Evolutionary conservation across 1,139 yeast genomes (phyloP).

Genomic region (Candida sp.): DNA sequence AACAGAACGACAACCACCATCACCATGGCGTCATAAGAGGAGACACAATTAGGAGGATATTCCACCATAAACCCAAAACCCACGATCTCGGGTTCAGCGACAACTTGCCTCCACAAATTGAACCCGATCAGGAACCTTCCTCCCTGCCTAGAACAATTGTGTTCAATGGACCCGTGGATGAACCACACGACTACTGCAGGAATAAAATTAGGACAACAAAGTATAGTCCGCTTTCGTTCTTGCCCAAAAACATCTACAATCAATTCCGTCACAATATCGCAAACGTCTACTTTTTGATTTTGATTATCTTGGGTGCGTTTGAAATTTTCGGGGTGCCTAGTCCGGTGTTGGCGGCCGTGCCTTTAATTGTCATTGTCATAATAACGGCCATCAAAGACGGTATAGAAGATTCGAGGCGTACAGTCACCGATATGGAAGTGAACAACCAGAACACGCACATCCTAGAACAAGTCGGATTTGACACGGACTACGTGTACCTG

Average conservation of each 20-base stretch:
- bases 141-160: conserved; percentile 58
- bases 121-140: conserved; percentile 14
- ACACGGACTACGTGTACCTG: conserved; percentile 22
- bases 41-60: conserved; percentile 19
- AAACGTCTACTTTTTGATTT: conserved; percentile 54
- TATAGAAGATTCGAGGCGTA: conserved; percentile 60
- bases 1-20: background rate
- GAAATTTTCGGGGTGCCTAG: conserved; percentile 62
- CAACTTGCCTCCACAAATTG: conserved; percentile 23
- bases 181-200: conserved; percentile 64
- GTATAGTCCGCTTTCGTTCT: conserved; percentile 58
- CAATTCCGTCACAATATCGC: conserved; percentile 59
- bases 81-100: conserved; percentile 24
- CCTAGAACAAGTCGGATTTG: conserved; percentile 23
- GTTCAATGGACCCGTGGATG: conserved; percentile 60
- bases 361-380: conserved; percentile 59
- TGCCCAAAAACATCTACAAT: conserved; percentile 54
- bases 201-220: conserved; percentile 65
- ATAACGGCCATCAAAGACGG: conserved; percentile 63
- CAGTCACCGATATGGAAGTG: conserved; percentile 55
- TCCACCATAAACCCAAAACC: conserved; percentile 24
- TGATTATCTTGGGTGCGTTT: conserved; percentile 56
- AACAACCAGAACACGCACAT: conserved; percentile 56
- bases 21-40: conserved; percentile 9
- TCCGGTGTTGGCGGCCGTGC: conserved; percentile 60